A percentile compares a stretch with the other conserved stretches of the same genome.
phyloP scores from a whole-genome alignment of 2,329 filamentous ascomycete genomes.

The Bipolaris victoriae region DNA sequence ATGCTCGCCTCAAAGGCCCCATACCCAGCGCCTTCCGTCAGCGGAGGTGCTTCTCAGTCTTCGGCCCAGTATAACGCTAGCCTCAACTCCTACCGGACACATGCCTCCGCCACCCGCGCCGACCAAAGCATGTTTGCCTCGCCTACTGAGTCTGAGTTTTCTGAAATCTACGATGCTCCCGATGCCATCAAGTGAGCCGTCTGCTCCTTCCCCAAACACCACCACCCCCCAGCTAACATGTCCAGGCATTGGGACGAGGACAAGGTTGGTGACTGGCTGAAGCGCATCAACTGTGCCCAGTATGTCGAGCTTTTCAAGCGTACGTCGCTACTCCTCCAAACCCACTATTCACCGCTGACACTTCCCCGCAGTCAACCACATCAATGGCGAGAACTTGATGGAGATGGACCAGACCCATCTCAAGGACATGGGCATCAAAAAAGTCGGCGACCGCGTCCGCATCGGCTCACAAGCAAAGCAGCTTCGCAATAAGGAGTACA shows the following conservation, averaged over 20 bases:
- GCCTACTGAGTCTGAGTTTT: constrained; percentile 92
- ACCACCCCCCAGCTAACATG: constrained; percentile 21
- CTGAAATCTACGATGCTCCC: constrained; percentile 73
- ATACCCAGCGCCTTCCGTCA: constrained; percentile 64
- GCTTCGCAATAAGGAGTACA: constrained; percentile 57
- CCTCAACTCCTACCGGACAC: constrained; percentile 46
- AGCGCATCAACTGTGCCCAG: constrained; percentile 88
- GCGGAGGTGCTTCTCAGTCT: constrained; percentile 37
- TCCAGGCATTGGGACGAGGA: constrained; percentile 81
- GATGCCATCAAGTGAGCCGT: constrained; percentile 59
- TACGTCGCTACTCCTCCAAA: constrained; percentile 33
- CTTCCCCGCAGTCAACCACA: constrained; percentile 72
- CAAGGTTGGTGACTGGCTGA: constrained; percentile 87
- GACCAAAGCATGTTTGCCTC: constrained; percentile 70
- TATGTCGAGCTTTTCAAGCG: constrained; percentile 88
- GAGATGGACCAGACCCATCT: constrained; percentile 97
- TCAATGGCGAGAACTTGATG: constrained; percentile 94
- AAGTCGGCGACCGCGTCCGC: constrained; percentile 93
- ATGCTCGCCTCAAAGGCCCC: constrained; percentile 79
- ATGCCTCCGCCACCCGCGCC: constrained; percentile 39
- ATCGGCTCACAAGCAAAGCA: constrained; percentile 63
- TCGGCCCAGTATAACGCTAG: constrained; percentile 45
- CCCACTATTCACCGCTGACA: constrained; percentile 22
- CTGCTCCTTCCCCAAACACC: neutral
- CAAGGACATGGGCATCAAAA: constrained; percentile 98